Evolutionary conservation across 2,329 filamentous ascomycete genomes (phyloP).

Genomic region (Fusarium hostae): DNA sequence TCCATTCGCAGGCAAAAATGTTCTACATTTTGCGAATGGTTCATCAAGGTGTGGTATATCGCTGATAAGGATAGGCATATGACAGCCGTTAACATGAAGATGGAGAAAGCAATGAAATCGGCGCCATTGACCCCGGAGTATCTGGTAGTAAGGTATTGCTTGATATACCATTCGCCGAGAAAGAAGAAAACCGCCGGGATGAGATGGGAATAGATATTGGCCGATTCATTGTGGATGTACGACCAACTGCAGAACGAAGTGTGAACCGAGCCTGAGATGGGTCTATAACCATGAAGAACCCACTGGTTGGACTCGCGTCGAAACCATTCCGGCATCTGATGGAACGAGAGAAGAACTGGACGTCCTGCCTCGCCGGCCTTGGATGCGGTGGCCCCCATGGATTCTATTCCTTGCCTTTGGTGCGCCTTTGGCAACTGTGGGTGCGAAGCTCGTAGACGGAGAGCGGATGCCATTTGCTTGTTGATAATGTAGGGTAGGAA

Average conservation of each 20-base stretch:
- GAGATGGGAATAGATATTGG: background rate
- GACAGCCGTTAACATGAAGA: background rate
- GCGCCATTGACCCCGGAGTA: background rate
- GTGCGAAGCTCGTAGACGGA: too few relatives aligned
- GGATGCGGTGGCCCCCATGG: too few relatives aligned
- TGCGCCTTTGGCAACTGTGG: too few relatives aligned
- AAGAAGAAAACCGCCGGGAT: background rate
- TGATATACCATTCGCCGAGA: background rate
- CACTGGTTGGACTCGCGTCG: background rate
- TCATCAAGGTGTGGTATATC: background rate
- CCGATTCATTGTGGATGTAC: background rate
- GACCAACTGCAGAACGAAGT: background rate
- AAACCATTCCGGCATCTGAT: constrained; percentile 3
- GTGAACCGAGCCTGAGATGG: background rate
- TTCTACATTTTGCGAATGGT: background rate
- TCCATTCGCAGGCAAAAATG: background rate
- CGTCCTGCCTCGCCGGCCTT: background rate
- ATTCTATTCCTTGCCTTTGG: too few relatives aligned
- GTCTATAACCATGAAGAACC: background rate
- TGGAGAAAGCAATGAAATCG: background rate
- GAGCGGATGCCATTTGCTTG: too few relatives aligned
- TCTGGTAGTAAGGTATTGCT: background rate
- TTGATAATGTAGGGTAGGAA: too few relatives aligned
- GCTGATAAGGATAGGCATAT: background rate
- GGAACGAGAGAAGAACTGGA: background rate